Percentiles rank a stretch among this genome's conserved stretches.
These are phyloP conservation scores for Penicillium canariense DNA, from an alignment of 495 filamentous ascomycete species.

Conservation along the genomic window DNA sequence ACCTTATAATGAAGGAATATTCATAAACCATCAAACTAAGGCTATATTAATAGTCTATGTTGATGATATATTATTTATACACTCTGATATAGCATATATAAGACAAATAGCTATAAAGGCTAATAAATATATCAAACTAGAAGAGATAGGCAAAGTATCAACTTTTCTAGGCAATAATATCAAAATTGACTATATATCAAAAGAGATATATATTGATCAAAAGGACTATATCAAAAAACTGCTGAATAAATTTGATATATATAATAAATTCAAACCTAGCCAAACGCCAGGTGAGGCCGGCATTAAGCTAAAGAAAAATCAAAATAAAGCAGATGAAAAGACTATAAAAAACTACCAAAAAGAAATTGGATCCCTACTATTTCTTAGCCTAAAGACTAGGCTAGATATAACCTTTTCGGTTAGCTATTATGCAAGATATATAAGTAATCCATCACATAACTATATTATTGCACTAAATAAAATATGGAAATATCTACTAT, in stretches of 20 bases:
- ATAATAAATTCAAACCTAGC: not conserved
- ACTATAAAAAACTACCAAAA: not conserved
- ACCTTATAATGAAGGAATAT: not conserved
- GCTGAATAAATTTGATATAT: not conserved
- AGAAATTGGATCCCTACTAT: not conserved
- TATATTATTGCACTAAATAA: not conserved
- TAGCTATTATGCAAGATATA: not conserved
- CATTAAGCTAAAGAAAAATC: not conserved
- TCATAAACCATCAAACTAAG: not conserved
- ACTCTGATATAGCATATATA: not conserved
- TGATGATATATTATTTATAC: not conserved
- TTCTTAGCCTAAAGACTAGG: not conserved
- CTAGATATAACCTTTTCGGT: not conserved
- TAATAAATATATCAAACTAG: not conserved
- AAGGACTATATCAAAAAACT: not conserved
- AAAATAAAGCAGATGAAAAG: not conserved
- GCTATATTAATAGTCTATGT: not conserved
- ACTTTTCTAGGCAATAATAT: not conserved
- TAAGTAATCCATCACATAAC: not conserved
- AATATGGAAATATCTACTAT: not conserved
- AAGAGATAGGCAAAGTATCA: not conserved
- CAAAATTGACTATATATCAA: not conserved
- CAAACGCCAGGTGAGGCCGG: not conserved
- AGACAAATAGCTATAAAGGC: not conserved
- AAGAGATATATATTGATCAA: not conserved